Evolutionary conservation across 2,329 filamentous ascomycete genomes (phyloP).

Genomic region (Colletotrichum trifolii): DNA sequence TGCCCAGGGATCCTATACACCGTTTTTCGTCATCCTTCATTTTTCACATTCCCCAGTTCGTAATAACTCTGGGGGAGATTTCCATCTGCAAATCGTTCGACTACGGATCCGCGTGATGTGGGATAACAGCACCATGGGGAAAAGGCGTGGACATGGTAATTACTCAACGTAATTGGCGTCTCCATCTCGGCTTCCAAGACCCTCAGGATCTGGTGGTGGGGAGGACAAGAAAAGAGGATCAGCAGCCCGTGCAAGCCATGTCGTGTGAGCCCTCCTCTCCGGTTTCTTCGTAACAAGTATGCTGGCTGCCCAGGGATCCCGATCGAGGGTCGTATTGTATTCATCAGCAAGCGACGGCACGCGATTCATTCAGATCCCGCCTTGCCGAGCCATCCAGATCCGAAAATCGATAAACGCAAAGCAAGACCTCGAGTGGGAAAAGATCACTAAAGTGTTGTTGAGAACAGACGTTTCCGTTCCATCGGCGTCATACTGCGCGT

Average conservation of each 20-base stretch:
- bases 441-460: too few species aligned
- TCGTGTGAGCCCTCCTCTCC: neutral
- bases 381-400: too few species aligned
- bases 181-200: neutral
- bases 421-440: too few species aligned
- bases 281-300: neutral
- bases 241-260: slow-evolving; percentile 21
- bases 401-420: too few species aligned
- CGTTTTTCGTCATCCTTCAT: neutral
- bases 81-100: slow-evolving; percentile 3
- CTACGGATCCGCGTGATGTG: slow-evolving; percentile 19
- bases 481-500: too few species aligned
- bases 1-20: neutral
- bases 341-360: too few species aligned
- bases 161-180: slow-evolving; percentile 6
- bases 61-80: neutral
- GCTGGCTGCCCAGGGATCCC: neutral
- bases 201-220: too few species aligned
- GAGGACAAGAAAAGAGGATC: slow-evolving; percentile 10
- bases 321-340: slow-evolving; percentile 4
- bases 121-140: neutral
- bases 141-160: neutral
- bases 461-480: too few species aligned
- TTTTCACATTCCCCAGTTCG: too few species aligned
- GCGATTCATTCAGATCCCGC: too few species aligned